Base-by-base conservation (phyloP, 768 basidiomycete genomes). In the Lactifluus volemus region DNA sequence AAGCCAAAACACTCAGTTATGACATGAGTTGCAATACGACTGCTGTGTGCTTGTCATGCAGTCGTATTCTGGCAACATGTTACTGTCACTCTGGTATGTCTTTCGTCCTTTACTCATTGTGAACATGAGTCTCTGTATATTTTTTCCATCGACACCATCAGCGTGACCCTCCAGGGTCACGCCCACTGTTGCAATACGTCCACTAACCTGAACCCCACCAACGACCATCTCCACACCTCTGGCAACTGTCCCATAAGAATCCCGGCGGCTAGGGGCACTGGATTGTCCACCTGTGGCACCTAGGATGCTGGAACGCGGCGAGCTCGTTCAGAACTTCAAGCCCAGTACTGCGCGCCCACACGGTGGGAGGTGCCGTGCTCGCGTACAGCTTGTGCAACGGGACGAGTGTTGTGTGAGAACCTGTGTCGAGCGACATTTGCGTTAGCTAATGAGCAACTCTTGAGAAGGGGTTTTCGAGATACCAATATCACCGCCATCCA, bases 301-400 rank as follows among this genome's bases (percentile, higher is more conserved):
- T 89, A 98, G 92, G 15, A 99, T 70, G 1, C 86, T 98, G 98
- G 62, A 98, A 65, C 0, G 83, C 76, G 60, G 88, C 86, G 15
- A 97, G 73, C 73, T 98, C 94, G 68, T 98, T 97, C 48, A 98
- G 67, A 10, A 97, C 84, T 68, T 98, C 96, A n/a, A 98, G 70
- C 2, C 97, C 97, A 17, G 86, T 81, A 0, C 89, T 88, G 55
- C 96, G 83, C 3, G 84, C 85, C 90, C 90, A 93, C 17, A 97
- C 93, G 12, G 94, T 68, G 2, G 86, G 84, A 29, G 78, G 80
- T 39, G 76, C 74, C 47, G 86, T 82, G 4, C 81, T 81, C 1
- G 85, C 76, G 70, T 95, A 98, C n/a, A 98, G 69, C 67, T 91
- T 91, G 74, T 95, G 89, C 41, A 98, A 78, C 1, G 85, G 82